Evolutionary conservation across 352 stramenopile genomes (phyloP).

Genomic region (Thraustochytrium sp.): DNA sequence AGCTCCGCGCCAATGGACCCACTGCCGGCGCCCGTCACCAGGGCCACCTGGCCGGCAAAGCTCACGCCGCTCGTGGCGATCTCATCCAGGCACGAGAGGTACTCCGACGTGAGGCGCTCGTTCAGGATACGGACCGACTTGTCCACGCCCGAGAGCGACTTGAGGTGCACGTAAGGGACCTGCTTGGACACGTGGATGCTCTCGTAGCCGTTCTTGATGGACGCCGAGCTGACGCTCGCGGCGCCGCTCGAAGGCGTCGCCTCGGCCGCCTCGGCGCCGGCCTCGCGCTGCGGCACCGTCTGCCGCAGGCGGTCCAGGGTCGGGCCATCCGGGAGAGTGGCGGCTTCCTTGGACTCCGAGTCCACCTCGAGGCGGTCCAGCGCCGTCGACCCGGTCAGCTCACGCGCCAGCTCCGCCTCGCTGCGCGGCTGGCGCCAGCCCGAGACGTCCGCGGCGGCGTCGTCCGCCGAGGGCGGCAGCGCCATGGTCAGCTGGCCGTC

Average conservation of each 20-base stretch:
- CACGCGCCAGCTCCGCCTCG: neutral
- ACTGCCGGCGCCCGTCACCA: slow-evolving; percentile 72
- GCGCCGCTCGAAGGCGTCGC: too few species aligned
- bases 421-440: neutral
- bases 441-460: neutral
- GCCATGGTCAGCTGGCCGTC: neutral
- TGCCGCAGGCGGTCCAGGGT: neutral
- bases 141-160: slow-evolving; percentile 34
- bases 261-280: neutral
- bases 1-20: slow-evolving; percentile 75
- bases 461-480: neutral
- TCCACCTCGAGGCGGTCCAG: neutral
- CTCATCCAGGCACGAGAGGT: slow-evolving; percentile 71
- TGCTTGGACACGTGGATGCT: slow-evolving; percentile 37
- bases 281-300: neutral
- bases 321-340: neutral
- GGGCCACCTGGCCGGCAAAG: slow-evolving; percentile 71
- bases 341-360: neutral
- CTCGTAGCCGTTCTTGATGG: slow-evolving; percentile 28
- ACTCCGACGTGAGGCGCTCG: slow-evolving; percentile 65
- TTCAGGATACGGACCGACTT: slow-evolving; percentile 54
- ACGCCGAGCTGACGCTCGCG: neutral
- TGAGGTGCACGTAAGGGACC: slow-evolving; percentile 17
- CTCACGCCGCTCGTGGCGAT: slow-evolving; percentile 71
- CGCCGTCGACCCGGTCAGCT: neutral